Evolutionary conservation across 306 rosid genomes (phyloP).

Genomic region (Abrus pulchellus): DNA sequence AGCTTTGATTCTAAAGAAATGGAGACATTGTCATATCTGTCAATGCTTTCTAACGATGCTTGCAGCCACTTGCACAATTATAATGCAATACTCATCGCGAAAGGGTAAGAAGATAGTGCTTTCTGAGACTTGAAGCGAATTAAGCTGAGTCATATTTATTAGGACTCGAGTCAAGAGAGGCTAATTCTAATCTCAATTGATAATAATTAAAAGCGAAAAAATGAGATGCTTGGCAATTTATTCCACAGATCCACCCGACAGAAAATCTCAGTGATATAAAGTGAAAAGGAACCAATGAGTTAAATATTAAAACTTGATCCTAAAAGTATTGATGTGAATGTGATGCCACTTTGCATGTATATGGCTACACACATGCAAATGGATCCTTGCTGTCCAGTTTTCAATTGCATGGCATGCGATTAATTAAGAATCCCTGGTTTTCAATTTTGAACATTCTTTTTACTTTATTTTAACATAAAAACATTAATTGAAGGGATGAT

Average conservation of each 20-base stretch:
- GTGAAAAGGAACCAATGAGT: conserved; percentile 5
- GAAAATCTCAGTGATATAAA: not conserved
- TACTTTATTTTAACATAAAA: no score
- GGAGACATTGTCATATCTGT: conserved; percentile 31
- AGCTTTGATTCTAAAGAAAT: conserved; percentile 55
- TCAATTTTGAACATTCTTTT: no score
- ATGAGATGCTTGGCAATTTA: conserved; percentile 19
- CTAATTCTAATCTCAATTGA: conserved; percentile 34
- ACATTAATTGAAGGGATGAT: no score
- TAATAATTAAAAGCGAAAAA: not conserved
- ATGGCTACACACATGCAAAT: not conserved
- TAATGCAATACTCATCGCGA: not conserved
- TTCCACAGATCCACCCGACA: not conserved
- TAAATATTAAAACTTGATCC: not conserved
- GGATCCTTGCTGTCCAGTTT: not conserved
- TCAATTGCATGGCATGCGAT: no score
- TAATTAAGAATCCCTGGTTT: no score
- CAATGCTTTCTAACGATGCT: conserved; percentile 51
- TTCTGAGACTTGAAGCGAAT: not conserved
- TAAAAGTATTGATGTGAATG: not conserved
- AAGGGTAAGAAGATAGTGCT: conserved; percentile 3
- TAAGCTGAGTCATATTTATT: not conserved
- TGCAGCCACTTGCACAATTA: conserved; percentile 1
- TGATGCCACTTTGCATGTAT: not conserved
- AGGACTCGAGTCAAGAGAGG: not conserved